Base-by-base conservation (phyloP, 2,329 filamentous ascomycete species). In the Calonectria fujianensis region DNA sequence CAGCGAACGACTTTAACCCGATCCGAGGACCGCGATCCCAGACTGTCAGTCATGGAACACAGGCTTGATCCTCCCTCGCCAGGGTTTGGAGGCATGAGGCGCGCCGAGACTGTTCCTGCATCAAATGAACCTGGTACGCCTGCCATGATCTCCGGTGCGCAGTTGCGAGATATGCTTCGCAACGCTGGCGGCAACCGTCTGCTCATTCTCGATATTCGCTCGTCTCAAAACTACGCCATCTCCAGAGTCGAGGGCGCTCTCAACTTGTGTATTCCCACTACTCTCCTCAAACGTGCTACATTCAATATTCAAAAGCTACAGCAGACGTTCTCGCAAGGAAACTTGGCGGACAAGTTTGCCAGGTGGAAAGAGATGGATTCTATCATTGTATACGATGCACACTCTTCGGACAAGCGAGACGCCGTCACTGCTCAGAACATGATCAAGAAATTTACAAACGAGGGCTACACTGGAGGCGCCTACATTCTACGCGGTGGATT, bases 201-300 rank as follows among this genome's bases (percentile, higher is more conserved):
- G 0, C 86, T 99, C 39, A 83, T 98, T 1, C 87, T 99, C 6
- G 97, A 99, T 83, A 90, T 98, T 29, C 92, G 97, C 50, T 96
- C 97, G 0, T 95, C 93, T 35, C 95, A 96, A 27, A 95, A 96
- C 78, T 98, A 94, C 82, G 90, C 93, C 0, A 89, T 91, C 59
- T 93, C 94, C 29, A 92, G 94, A 37, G 94, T 98, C 70, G 87
- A 89, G 65, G 93, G 93, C n/a, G 95, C 96, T 0, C 86, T 99
- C 39, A 98, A 97, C 82, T 88, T 99, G 7, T 98, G 97, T 82
- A 98, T 98, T 75, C 97, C 97, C 0, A 98, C 97, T 0, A 98
- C 96, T 0, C 87, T 99, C 18, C 86, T 99, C 24, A 98, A 98
- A 85, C 90, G 97, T 65, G 93, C 95, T 0, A 97, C 96, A 0